phyloP scores from a whole-genome alignment of 1,284 basidiomycete genomes.

The Rhodotorula sp. region DNA sequence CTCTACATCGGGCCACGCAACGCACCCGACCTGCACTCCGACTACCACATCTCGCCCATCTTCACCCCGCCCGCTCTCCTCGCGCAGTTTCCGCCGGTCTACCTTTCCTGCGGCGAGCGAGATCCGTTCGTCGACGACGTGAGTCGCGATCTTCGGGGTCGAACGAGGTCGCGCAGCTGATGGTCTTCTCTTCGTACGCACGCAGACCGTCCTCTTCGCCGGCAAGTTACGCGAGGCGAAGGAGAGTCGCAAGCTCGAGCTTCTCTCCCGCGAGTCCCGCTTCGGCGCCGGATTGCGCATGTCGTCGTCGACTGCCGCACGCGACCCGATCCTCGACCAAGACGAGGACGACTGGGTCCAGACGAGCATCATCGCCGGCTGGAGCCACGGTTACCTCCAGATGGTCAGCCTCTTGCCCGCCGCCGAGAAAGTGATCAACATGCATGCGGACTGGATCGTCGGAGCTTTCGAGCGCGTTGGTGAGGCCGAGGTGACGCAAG shows the following conservation, averaged over 20 bases:
- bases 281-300: conserved; percentile 54
- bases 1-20: conserved; percentile 89
- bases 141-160: neutral
- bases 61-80: conserved; percentile 78
- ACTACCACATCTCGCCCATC: conserved; percentile 93
- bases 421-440: conserved; percentile 73
- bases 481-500: conserved; percentile 24
- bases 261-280: conserved; percentile 44
- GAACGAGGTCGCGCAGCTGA: neutral
- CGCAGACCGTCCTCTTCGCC: conserved; percentile 71
- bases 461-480: conserved; percentile 61
- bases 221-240: conserved; percentile 91
- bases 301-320: conserved; percentile 42
- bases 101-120: conserved; percentile 69
- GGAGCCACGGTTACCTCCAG: conserved; percentile 79
- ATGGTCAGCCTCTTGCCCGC: conserved; percentile 84
- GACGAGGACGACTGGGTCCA: conserved; percentile 92
- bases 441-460: conserved; percentile 90
- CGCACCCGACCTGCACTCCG: conserved; percentile 87
- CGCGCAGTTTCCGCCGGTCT: conserved; percentile 84
- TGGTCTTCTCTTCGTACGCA: conserved; percentile 26
- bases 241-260: conserved; percentile 63
- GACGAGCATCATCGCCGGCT: conserved; percentile 58
- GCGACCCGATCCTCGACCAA: conserved; percentile 60
- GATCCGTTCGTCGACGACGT: conserved; percentile 96